Conservation (phyloP, 495 filamentous ascomycete genomes). For the Penicillium salamii region DNA sequence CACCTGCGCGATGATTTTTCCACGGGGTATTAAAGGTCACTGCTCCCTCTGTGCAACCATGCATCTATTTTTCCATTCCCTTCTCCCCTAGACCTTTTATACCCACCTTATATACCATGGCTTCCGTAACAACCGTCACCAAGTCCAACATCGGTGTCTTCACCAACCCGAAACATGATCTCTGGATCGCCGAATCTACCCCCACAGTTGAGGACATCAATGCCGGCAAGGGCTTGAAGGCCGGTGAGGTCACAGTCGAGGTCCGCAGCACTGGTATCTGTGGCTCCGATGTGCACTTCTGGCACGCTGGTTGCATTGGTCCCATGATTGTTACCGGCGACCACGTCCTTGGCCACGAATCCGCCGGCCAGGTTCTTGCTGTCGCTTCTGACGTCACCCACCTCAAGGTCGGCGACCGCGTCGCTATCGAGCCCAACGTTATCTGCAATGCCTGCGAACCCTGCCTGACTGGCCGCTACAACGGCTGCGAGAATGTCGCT, state of each 20-base stretch:
- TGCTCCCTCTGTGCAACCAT: slow-evolving; percentile 7
- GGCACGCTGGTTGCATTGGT: slow-evolving; percentile 89
- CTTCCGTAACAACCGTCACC: slow-evolving; percentile 36
- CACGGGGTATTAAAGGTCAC: slow-evolving; percentile 20
- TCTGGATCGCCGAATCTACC: slow-evolving; percentile 79
- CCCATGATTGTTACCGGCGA: slow-evolving; percentile 87
- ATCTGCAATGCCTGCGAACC: slow-evolving; percentile 87
- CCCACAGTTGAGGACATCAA: slow-evolving; percentile 74
- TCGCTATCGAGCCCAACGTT: slow-evolving; percentile 88
- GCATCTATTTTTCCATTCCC: slow-evolving; percentile 3
- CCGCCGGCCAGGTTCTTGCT: slow-evolving; percentile 77
- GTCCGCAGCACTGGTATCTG: slow-evolving; percentile 93
- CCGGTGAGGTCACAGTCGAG: slow-evolving; percentile 78
- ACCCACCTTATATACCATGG: slow-evolving; percentile 22
- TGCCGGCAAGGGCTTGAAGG: slow-evolving; percentile 64
- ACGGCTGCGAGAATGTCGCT: slow-evolving; percentile 78
- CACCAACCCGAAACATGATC: slow-evolving; percentile 86
- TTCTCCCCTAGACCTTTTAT: slow-evolving; percentile 1
- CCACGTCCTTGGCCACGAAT: slow-evolving; percentile 92
- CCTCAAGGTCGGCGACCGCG: slow-evolving; percentile 77
- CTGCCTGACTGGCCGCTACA: slow-evolving; percentile 87
- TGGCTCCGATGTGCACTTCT: slow-evolving; percentile 94
- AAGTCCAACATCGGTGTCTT: slow-evolving; percentile 94
- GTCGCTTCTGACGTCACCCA: slow-evolving; percentile 71
- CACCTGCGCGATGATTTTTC: slow-evolving; percentile 7